Conservation (phyloP, 2,329 filamentous ascomycete species). For the Diaporthe amygdali region DNA sequence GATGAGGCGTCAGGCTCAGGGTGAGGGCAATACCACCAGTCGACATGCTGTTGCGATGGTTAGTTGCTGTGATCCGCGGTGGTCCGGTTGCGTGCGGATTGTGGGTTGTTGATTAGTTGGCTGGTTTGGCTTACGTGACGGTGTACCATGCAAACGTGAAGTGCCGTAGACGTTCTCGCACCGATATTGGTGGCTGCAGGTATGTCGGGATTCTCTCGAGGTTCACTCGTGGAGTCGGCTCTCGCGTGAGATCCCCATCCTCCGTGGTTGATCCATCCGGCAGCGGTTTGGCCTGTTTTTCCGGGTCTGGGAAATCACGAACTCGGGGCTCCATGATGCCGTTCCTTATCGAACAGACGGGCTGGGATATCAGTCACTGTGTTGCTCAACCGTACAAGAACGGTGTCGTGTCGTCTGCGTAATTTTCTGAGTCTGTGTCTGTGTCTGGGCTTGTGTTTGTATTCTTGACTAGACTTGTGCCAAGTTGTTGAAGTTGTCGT, state of each 20-base stretch:
- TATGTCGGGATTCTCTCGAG: slow-evolving; percentile 36
- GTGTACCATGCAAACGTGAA: slow-evolving; percentile 43
- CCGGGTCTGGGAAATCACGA: slow-evolving; percentile 14
- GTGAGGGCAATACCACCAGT: slow-evolving; percentile 36
- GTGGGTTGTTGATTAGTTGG: neutral
- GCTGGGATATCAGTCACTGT: neutral
- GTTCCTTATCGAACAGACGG: neutral
- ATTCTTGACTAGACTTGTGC: neutral
- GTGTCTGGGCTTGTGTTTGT: too few relatives aligned
- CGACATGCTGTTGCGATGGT: slow-evolving; percentile 31
- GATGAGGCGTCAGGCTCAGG: slow-evolving; percentile 35
- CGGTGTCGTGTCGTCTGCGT: neutral
- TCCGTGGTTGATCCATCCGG: slow-evolving; percentile 1
- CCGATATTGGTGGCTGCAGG: slow-evolving; percentile 34
- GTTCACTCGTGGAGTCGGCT: slow-evolving; percentile 2
- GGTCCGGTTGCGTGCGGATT: neutral
- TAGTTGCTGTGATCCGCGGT: neutral
- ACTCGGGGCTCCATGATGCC: slow-evolving; percentile 19
- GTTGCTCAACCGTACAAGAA: neutral
- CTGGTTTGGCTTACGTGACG: slow-evolving; percentile 31
- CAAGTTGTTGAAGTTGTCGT: neutral
- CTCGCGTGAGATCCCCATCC: neutral
- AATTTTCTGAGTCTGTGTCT: neutral
- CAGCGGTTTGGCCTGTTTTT: slow-evolving; percentile 11
- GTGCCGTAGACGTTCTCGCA: slow-evolving; percentile 35